Percentiles rank a stretch among this genome's conserved stretches.
Evolutionary conservation across 2,329 filamentous ascomycete species (phyloP).

Genomic region (Fusarium sp.): DNA sequence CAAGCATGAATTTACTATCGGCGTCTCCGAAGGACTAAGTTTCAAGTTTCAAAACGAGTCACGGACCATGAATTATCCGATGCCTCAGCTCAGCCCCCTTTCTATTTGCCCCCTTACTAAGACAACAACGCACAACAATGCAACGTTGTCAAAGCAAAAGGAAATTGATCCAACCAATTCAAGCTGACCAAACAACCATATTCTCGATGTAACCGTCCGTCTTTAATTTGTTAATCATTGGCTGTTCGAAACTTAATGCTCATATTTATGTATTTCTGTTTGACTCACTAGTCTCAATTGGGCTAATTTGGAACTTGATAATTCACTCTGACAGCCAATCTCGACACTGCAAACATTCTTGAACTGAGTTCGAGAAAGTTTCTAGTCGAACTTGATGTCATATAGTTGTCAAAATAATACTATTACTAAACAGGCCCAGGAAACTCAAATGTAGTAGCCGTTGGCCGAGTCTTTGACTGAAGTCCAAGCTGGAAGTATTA

Average conservation of each 20-base stretch:
- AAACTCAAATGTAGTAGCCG: accelerated
- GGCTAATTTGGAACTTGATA: neutral
- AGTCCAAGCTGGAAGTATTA: accelerated
- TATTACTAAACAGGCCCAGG: accelerated
- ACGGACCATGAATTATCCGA: slow-evolving; percentile 13
- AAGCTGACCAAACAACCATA: neutral
- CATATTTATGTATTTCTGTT: accelerated
- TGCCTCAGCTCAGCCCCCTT: neutral
- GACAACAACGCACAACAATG: neutral
- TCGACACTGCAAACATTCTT: neutral
- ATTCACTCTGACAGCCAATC: neutral
- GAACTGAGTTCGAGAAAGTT: neutral
- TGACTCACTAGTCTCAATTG: neutral
- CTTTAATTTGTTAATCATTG: neutral
- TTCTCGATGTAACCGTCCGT: neutral
- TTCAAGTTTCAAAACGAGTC: neutral
- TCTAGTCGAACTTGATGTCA: accelerated
- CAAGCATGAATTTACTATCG: neutral
- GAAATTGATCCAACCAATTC: neutral
- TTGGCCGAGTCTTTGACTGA: accelerated
- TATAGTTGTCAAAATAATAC: neutral
- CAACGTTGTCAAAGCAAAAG: too few species aligned
- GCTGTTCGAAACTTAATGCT: neutral
- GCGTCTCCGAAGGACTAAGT: neutral
- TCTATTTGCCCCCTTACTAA: neutral